phyloP scores from a whole-genome alignment of 176 grass and related monocot genomes.

The Pharus latifolius region DNA sequence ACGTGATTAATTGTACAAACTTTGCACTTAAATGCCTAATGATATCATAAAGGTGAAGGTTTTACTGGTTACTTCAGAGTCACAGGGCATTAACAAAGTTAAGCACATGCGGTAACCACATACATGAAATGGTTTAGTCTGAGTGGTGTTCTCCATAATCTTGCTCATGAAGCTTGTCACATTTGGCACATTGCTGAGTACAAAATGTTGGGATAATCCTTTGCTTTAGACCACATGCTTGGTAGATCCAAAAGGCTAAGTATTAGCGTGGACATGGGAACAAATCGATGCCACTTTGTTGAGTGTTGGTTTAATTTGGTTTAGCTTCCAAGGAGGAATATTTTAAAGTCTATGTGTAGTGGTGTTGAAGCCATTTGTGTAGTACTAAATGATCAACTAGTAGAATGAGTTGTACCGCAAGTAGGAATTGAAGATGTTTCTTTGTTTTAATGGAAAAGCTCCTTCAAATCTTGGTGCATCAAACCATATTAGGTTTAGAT shows the following conservation, averaged over 20 bases:
- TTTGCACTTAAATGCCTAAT: background rate
- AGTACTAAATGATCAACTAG: conserved; percentile 14
- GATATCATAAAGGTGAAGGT: conserved; percentile 8
- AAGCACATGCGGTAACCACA: background rate
- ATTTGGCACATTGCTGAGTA: conserved; percentile 16
- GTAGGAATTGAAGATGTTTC: conserved; percentile 14
- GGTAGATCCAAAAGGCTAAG: conserved; percentile 22
- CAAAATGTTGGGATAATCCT: conserved; percentile 17
- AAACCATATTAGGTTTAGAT: conserved; percentile 36
- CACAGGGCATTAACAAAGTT: conserved; percentile 11
- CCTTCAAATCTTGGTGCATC: too few relatives aligned
- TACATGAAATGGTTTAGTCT: conserved; percentile 2
- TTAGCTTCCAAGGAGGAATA: conserved; percentile 22
- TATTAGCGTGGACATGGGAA: background rate
- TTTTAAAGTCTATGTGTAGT: conserved; percentile 18
- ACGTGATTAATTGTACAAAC: background rate
- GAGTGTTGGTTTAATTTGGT: background rate
- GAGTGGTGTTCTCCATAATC: conserved; percentile 15
- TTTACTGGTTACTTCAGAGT: conserved; percentile 15
- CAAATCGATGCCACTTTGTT: conserved; percentile 21
- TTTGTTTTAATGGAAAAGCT: background rate
- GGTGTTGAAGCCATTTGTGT: background rate
- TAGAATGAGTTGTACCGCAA: background rate
- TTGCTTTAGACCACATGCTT: conserved; percentile 1
- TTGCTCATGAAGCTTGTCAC: background rate